These are phyloP conservation scores for Lactifluus subvellereus DNA, from an alignment of 768 basidiomycete species.

Conservation along the genomic window DNA sequence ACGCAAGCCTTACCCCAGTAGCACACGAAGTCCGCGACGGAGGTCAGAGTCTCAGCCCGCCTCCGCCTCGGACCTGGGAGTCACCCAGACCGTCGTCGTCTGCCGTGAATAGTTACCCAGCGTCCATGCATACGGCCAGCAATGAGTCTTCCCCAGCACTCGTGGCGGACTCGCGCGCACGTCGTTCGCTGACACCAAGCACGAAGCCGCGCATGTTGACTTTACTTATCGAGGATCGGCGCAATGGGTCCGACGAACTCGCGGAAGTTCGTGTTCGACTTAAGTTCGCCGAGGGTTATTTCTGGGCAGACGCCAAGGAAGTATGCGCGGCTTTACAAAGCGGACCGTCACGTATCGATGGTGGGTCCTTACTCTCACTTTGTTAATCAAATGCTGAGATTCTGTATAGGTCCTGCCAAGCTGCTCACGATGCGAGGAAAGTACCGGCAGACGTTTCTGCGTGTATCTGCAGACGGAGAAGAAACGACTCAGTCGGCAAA, in stretches of 20 bases:
- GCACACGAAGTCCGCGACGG: neutral
- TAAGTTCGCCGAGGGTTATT: constrained; percentile 46
- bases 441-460: constrained; percentile 20
- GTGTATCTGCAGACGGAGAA: constrained; percentile 18
- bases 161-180: neutral
- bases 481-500: constrained; percentile 18
- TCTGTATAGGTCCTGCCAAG: constrained; percentile 16
- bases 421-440: constrained; percentile 22
- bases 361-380: constrained; percentile 31
- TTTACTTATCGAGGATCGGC: constrained; percentile 57
- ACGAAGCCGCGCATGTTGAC: constrained; percentile 49
- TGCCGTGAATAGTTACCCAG: neutral
- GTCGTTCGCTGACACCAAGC: neutral
- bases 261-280: constrained; percentile 64
- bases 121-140: neutral
- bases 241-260: constrained; percentile 50
- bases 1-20: neutral
- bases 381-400: neutral
- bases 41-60: constrained; percentile 6
- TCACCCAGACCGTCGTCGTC: constrained; percentile 1
- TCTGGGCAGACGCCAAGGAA: constrained; percentile 67
- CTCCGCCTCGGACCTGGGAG: constrained; percentile 1
- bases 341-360: constrained; percentile 64
- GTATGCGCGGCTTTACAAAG: constrained; percentile 54
- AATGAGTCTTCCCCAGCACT: constrained; percentile 1